Conservation (phyloP, 2,329 filamentous ascomycete species). For the Pleomassaria siparia region DNA sequence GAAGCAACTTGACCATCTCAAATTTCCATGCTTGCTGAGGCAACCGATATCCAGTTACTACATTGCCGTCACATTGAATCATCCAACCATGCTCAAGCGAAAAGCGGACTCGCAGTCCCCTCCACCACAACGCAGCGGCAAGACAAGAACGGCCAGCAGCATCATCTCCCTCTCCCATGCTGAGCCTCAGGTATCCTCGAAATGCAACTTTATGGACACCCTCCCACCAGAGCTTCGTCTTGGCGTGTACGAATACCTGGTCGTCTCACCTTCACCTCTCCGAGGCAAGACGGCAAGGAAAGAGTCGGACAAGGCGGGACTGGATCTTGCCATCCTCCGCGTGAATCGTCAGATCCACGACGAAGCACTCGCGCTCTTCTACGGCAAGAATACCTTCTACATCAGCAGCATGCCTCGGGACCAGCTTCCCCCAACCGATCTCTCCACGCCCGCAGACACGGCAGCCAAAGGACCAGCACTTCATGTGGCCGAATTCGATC, state of each 20-base stretch:
- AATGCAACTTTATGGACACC: slow-evolving; percentile 23
- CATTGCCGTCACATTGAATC: no score
- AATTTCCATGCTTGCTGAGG: not conserved
- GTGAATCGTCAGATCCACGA: slow-evolving; percentile 43
- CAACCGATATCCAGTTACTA: no score
- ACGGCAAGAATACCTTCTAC: slow-evolving; percentile 44
- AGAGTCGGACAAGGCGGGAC: slow-evolving; percentile 31
- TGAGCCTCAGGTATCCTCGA: not conserved
- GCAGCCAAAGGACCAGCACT: not conserved
- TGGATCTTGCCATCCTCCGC: slow-evolving; percentile 40
- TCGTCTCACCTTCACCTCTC: slow-evolving; percentile 21
- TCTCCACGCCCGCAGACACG: not conserved
- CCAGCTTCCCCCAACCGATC: not conserved
- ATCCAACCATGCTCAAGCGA: not conserved
- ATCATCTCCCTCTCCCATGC: not conserved
- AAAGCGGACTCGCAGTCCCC: not conserved
- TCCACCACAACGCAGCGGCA: not conserved
- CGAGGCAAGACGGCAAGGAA: slow-evolving; percentile 21
- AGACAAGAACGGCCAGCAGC: not conserved
- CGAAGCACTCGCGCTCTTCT: slow-evolving; percentile 46
- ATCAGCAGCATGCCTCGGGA: slow-evolving; percentile 16
- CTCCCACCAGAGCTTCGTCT: slow-evolving; percentile 36
- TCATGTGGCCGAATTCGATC: slow-evolving; percentile 20
- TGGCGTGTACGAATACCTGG: slow-evolving; percentile 31
- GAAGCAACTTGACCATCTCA: not conserved